A percentile compares a stretch with the other conserved stretches of the same genome.
Evolutionary conservation across 371 early-diverging fungal genomes (phyloP).

Genomic region (Mycotypha africana): DNA sequence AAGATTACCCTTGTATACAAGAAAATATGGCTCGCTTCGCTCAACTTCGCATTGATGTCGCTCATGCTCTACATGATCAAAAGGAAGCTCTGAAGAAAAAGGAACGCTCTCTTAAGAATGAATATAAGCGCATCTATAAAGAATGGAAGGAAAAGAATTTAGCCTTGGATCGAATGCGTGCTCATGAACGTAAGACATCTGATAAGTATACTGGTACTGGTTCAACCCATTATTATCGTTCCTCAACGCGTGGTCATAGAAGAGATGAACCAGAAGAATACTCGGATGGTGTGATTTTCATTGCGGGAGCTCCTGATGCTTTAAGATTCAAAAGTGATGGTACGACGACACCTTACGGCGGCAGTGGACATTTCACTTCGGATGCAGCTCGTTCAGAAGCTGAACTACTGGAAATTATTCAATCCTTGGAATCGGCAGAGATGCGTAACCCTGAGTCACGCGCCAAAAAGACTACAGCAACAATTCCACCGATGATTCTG

Average conservation of each 20-base stretch:
- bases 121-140: slow-evolving; percentile 30
- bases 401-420: slow-evolving; percentile 73
- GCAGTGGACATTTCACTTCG: slow-evolving; percentile 49
- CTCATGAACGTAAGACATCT: slow-evolving; percentile 31
- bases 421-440: slow-evolving; percentile 69
- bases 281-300: slow-evolving; percentile 35
- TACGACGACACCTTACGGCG: slow-evolving; percentile 25
- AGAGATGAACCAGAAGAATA: slow-evolving; percentile 48
- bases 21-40: slow-evolving; percentile 30
- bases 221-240: no score
- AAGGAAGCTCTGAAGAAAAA: slow-evolving; percentile 21
- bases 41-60: slow-evolving; percentile 19
- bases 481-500: slow-evolving; percentile 71
- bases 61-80: slow-evolving; percentile 15
- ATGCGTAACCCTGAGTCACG: slow-evolving; percentile 74
- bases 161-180: slow-evolving; percentile 31
- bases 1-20: slow-evolving; percentile 64
- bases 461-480: slow-evolving; percentile 72
- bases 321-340: slow-evolving; percentile 36
- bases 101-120: slow-evolving; percentile 29
- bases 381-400: slow-evolving; percentile 84
- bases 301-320: slow-evolving; percentile 35
- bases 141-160: slow-evolving; percentile 39
- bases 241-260: slow-evolving; percentile 18
- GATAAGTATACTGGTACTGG: slow-evolving; percentile 26